Evolutionary conservation across 371 early-diverging fungal genomes (phyloP), one percentile per base, ranked within the genome.

Genomic region (Zychaea mexicana): DNA sequence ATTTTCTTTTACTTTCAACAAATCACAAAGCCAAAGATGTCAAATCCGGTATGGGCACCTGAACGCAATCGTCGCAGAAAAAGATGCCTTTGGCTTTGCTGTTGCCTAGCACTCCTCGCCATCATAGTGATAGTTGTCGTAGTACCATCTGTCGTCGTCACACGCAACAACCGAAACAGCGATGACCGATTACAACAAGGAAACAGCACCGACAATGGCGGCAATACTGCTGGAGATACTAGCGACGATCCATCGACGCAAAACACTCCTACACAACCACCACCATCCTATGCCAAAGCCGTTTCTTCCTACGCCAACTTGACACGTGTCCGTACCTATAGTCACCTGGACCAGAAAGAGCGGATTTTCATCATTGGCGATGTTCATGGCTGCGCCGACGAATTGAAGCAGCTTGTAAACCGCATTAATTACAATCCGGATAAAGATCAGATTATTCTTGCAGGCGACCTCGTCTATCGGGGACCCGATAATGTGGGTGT

Each of bases 281-380:
- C 28, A 32, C 61, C 66, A 10, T 9, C 49, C 17, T 54, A 71
- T 52, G 61, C 67, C 31, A 68, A 74, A 28, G 54, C 66, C 13
- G 57, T 76, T 28, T 82, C 82, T 13, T 67, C 70, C 5, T 82
- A 82, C 64, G 68, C 79, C 8, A 75, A 82, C 27, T 63, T 79
- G 57, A 79, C 72, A 8, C 55, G 56, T 15, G 38, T 81, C n/a
- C 54, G 57, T 5, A 67, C 77, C 1, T 60, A 60, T 6, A 42
- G 62, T 22, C 67, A 67, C 28, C 45, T 61, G 9, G 63, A 64
- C 19, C 46, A 62, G 17, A 74, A 72, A 13, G 64, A 78, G 38
- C 79, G 89, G 10, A 65, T 91, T 27, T 76, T 89, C 39, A 78
- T 92, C 19, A 70, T 92, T 27, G 92, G 92, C 3, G 92, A 92